Evolutionary conservation across 306 rosid genomes (phyloP).

Genomic region (Adenanthera pavonina): DNA sequence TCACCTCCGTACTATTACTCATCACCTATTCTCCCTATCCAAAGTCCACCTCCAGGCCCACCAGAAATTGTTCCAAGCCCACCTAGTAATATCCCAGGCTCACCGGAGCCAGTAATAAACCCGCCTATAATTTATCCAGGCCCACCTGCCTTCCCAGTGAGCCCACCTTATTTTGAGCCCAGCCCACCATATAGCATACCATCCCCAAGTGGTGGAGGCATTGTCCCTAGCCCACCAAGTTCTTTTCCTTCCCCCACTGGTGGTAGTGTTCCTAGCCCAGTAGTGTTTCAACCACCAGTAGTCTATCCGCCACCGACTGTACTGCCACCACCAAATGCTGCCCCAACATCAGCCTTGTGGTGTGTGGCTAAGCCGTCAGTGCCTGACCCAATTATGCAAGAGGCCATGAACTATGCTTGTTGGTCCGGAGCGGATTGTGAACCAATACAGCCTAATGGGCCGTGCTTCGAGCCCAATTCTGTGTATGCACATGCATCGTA

Average conservation of each 20-base stretch:
- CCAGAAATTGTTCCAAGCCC: conserved; percentile 47
- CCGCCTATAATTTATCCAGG: conserved; percentile 52
- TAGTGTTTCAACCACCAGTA: conserved; percentile 71
- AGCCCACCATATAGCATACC: not conserved
- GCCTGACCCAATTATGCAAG: conserved; percentile 90
- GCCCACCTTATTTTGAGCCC: conserved; percentile 49
- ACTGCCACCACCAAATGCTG: conserved; percentile 55
- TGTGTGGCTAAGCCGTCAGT: conserved; percentile 97
- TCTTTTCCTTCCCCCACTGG: no score
- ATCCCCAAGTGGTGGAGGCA: not conserved
- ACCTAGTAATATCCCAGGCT: conserved; percentile 41
- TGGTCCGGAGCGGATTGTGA: conserved; percentile 86
- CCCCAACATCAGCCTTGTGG: conserved; percentile 62
- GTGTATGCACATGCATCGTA: conserved; percentile 79
- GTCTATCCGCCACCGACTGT: conserved; percentile 82
- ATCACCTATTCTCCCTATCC: not conserved
- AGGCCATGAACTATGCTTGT: conserved; percentile 96
- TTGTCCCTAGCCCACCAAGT: conserved; percentile 54
- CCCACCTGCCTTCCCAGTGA: conserved; percentile 48
- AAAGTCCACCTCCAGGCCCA: conserved; percentile 28
- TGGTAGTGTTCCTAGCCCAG: conserved; percentile 67
- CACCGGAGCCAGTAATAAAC: conserved; percentile 43
- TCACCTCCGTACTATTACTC: conserved; percentile 42
- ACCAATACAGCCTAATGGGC: conserved; percentile 69
- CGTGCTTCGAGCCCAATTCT: conserved; percentile 71